phyloP scores from a whole-genome alignment of 345 rosid species.

The Linum lewisii region DNA sequence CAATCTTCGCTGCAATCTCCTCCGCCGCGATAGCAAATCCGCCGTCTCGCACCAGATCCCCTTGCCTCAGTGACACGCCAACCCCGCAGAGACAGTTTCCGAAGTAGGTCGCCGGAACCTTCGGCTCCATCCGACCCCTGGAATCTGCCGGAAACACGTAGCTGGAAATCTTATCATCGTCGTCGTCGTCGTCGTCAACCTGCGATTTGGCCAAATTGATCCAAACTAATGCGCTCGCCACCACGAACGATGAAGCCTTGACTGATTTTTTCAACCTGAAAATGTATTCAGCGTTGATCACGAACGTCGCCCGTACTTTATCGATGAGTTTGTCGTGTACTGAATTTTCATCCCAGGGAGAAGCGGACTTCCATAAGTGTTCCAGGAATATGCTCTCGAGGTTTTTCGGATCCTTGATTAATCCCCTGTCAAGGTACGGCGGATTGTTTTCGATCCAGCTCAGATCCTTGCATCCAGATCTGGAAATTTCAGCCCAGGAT shows the following conservation, averaged over 20 bases:
- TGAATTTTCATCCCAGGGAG: neutral
- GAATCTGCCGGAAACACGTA: constrained; percentile 18
- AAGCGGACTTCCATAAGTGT: neutral
- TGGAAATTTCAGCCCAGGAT: neutral
- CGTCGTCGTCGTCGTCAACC: neutral
- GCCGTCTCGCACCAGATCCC: constrained; percentile 19
- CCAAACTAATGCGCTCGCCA: neutral
- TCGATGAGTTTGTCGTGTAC: neutral
- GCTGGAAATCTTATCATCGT: constrained; percentile 6
- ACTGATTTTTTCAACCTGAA: neutral
- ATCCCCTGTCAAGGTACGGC: neutral
- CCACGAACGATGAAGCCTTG: neutral
- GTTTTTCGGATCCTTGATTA: neutral
- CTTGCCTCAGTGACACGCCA: constrained; percentile 17
- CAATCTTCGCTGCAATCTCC: no score
- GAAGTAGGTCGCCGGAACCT: constrained; percentile 29
- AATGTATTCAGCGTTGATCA: neutral
- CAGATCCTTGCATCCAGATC: neutral
- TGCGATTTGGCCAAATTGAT: neutral
- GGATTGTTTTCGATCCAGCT: neutral
- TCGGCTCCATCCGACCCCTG: constrained; percentile 18
- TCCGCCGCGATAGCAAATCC: constrained; percentile 23
- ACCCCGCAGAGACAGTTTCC: constrained; percentile 34
- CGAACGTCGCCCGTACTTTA: neutral
- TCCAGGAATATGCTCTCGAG: neutral